These are phyloP conservation scores for Apiospora kogelbergensis DNA, from an alignment of 2,329 filamentous ascomycete species.

Conservation along the genomic window DNA sequence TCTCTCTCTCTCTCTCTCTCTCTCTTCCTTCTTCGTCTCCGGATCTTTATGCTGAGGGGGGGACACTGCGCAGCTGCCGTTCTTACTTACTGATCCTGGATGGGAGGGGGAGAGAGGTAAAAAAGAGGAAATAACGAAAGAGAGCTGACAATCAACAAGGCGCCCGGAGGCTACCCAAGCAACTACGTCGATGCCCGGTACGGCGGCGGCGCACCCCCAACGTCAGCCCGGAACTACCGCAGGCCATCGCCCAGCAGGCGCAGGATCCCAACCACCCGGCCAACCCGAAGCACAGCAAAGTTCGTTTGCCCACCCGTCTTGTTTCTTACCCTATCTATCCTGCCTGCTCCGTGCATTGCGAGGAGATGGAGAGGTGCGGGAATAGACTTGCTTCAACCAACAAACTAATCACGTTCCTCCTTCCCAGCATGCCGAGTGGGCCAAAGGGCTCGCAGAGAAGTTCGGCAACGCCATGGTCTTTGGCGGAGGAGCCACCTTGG, in stretches of 20 bases:
- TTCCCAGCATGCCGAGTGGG: neutral
- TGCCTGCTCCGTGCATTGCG: neutral
- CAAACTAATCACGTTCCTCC: neutral
- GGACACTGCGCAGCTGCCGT: too few species aligned
- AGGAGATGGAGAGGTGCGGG: neutral
- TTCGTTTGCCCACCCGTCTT: neutral
- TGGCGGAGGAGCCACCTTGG: neutral
- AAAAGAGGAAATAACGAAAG: too few species aligned
- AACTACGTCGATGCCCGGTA: slow-evolving; percentile 3
- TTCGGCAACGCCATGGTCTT: slow-evolving; percentile 5
- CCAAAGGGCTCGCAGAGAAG: slow-evolving; percentile 2
- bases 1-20: too few species aligned
- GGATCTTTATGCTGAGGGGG: too few species aligned
- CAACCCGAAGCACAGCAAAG: slow-evolving; percentile 7
- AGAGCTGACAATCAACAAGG: neutral
- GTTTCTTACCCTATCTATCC: too few species aligned
- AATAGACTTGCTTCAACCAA: neutral
- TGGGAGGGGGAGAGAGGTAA: too few species aligned
- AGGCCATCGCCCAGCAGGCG: slow-evolving; percentile 6
- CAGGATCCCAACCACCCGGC: slow-evolving; percentile 8
- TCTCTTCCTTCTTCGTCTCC: too few species aligned
- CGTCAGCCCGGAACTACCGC: neutral
- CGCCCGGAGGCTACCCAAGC: neutral
- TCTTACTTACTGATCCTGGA: too few species aligned
- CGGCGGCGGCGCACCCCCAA: neutral